Evolutionary conservation across 2,329 filamentous ascomycete species (phyloP), one percentile per base, ranked within the genome.

Genomic region (Xenoacremonium recifei): DNA sequence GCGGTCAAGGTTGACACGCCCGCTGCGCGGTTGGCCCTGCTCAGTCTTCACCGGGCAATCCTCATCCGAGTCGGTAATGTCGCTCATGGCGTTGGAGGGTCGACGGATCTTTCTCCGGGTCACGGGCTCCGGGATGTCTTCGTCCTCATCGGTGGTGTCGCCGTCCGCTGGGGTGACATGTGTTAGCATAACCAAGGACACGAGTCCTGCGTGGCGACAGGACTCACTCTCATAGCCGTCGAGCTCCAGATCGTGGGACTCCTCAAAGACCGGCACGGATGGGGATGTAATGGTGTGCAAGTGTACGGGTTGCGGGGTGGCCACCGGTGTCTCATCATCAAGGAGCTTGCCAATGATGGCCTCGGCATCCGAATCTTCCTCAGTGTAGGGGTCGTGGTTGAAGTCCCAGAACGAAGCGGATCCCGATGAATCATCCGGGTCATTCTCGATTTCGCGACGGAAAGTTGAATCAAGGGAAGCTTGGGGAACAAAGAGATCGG

Each of bases 401-500:
- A 77, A 79, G 57, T 85, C 82, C 82, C 82, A 86, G 55, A 79
- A 84, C 2, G 79, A 81, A 30, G 71, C 71, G 17, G 75, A 79
- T 44, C 73, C 73, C 4, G 74, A 81, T 1, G 74, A 77, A 46
- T 80, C 77, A 37, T 79, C 72, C n/a, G 70, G 68, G 49, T 88
- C 82, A 49, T 79, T 75, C 59, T 90, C 85, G 50, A 91, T 85
- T 66, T 88, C 82, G 31, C 80, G 78, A 49, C 85, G 84, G 57
- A 92, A 82, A 38, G 76, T 75, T 5, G 85, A 84, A 54, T 89
- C 86, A 5, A 92, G 72, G 13, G 79, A 76, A 58, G 81, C 85
- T 64, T 90, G 85, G 37, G 86, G 81, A 42, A 91, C 73, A 62
- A 92, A 92, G 45, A 92, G 82, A 59, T 90, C 82, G 2, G 87